Evolutionary conservation across 495 filamentous ascomycete genomes (phyloP), one percentile per base, ranked within the genome.

Genomic region (Neohortaea acidophila): DNA sequence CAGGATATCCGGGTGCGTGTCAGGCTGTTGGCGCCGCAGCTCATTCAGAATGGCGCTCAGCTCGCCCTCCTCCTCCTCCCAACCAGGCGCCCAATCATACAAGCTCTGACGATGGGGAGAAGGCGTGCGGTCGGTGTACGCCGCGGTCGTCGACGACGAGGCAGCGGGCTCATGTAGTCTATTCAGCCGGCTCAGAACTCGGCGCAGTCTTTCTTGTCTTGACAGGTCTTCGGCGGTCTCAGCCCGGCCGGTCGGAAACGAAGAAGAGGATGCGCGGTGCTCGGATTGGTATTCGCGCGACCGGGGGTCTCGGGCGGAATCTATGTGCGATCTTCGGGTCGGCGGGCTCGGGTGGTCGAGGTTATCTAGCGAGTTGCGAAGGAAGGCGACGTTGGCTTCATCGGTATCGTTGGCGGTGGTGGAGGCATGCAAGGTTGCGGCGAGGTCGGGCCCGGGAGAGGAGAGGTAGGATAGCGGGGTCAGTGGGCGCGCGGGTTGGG

Each of bases 1-100:
- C 30, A 56, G 44, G 20, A 55, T 49, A 30, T 61, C 58, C 28
- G 53, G 56, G 35, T 57, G 54, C 21, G 57, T 56, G 27, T 52
- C 47, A 2, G 59, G 51, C 27, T 59, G 59, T 27, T 56, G 51
- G 25, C 47, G 44, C n/a, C 59, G 38, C 22, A 62, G 41, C 34
- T 60, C 54, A 5, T 34, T 26, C 33, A 62, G 45, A 21, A 60
- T 52, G 23, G 42, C 38, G 20, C 61, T 51, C 10, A 59, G 47
- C 44, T 61, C 61, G 20, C 61, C 57, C 19, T 66, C 65, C 22
- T 73, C 33, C 27, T 71, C 66, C 25, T 68, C 65, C 26, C 55
- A 45, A 4, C 63, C 63, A 9, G 72, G 72, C 18, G 70, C 67
- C 73, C 73, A 75, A 41, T 72, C 73, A 51, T 73, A 72, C 18